phyloP scores from a whole-genome alignment of 2,329 filamentous ascomycete genomes.

The Zymoseptoria pseudotritici region DNA sequence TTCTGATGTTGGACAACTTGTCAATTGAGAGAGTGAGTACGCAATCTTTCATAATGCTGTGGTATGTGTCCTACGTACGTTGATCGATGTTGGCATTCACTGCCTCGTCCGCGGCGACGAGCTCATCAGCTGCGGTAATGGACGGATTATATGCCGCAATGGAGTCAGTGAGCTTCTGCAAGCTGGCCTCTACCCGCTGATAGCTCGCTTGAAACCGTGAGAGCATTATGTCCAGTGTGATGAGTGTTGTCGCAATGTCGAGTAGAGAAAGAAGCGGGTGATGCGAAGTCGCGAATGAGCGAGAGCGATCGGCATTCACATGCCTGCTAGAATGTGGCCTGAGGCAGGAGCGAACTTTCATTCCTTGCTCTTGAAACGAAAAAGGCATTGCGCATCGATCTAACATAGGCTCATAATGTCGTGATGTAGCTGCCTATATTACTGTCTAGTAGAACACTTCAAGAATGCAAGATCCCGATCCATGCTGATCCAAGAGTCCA shows the following conservation, averaged over 20 bases:
- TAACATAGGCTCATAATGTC: not conserved
- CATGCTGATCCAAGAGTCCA: not conserved
- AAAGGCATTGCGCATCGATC: not conserved
- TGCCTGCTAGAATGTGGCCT: not conserved
- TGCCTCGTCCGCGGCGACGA: constrained; percentile 62
- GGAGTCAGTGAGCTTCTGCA: constrained; percentile 66
- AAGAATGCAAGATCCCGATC: not conserved
- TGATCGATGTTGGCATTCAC: constrained; percentile 59
- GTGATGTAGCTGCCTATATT: not conserved
- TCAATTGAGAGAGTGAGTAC: not conserved
- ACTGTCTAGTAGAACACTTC: not conserved
- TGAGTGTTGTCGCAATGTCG: not conserved
- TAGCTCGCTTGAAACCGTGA: constrained; percentile 37
- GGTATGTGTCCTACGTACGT: constrained; percentile 38
- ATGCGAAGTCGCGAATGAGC: not conserved
- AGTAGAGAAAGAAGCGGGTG: not conserved
- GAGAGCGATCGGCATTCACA: not conserved
- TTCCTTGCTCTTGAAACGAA: not conserved
- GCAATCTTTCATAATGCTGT: not conserved
- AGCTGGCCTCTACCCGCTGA: constrained; percentile 40
- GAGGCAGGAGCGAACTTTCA: not conserved
- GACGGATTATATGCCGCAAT: constrained; percentile 78
- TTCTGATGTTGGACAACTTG: constrained; percentile 64
- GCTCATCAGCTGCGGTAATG: constrained; percentile 56
- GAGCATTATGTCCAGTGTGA: constrained; percentile 30